Percentiles rank a stretch among this genome's conserved stretches.
Conservation (phyloP, 2,329 filamentous ascomycete genomes). For the Arthrobotrys sinensis region DNA sequence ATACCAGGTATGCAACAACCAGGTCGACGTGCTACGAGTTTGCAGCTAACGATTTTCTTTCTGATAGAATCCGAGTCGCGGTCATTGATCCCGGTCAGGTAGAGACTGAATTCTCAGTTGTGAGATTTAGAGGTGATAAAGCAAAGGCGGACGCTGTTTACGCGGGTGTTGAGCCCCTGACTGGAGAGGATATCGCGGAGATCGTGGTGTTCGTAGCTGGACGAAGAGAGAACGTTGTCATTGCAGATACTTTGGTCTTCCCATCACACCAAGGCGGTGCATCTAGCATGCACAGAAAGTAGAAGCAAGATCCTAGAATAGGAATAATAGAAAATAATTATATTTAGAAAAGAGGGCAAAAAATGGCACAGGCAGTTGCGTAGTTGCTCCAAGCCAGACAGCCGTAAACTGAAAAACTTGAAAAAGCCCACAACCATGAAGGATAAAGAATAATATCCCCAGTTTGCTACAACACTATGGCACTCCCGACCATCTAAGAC, state of each 20-base stretch:
- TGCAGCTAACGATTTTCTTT: conserved; percentile 66
- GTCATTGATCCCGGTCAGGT: conserved; percentile 93
- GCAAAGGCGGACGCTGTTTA: conserved; percentile 91
- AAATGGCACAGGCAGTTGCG: not conserved
- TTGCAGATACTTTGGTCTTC: conserved; percentile 89
- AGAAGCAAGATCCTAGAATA: conserved; percentile 4
- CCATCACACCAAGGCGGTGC: conserved; percentile 80
- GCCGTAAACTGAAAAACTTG: not conserved
- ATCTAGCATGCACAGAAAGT: conserved; percentile 62
- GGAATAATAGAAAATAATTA: not conserved
- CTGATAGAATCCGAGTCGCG: conserved; percentile 79
- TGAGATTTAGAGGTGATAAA: conserved; percentile 91
- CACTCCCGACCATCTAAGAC: not conserved
- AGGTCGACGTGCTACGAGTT: not conserved
- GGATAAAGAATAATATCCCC: not conserved
- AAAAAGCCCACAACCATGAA: not conserved
- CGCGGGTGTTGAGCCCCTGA: conserved; percentile 83
- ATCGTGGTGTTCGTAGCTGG: conserved; percentile 88
- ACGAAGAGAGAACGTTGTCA: conserved; percentile 88
- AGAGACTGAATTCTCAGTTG: conserved; percentile 92
- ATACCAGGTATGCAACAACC: conserved; percentile 67
- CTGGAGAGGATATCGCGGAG: conserved; percentile 91
- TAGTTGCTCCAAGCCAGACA: not conserved
- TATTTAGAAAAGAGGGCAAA: not conserved
- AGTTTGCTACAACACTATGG: too few species aligned